Conservation (phyloP, 306 rosid genomes). For the Hylodesmum podocarpum region DNA sequence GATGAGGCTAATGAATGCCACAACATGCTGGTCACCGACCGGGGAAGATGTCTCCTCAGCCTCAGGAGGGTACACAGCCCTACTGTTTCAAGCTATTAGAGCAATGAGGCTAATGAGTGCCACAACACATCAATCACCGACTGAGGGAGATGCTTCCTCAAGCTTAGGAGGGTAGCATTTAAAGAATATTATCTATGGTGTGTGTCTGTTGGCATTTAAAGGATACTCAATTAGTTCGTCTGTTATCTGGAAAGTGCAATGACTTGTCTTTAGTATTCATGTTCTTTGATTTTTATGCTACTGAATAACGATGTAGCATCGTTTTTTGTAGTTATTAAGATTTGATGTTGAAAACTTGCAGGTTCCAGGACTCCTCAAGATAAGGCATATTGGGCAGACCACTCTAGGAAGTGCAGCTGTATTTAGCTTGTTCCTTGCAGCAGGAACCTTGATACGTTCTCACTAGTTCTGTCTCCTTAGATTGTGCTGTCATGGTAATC, state of each 20-base stretch:
- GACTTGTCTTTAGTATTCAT: not conserved
- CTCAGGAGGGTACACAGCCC: too few relatives aligned
- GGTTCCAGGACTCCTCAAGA: slow-evolving; percentile 52
- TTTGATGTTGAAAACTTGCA: slow-evolving; percentile 39
- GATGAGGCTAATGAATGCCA: too few relatives aligned
- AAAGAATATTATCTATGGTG: not conserved
- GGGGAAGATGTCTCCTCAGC: too few relatives aligned
- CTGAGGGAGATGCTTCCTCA: too few relatives aligned
- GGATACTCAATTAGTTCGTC: not conserved
- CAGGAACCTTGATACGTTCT: slow-evolving; percentile 54
- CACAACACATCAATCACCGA: too few relatives aligned
- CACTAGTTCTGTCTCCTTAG: slow-evolving; percentile 29
- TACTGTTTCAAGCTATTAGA: too few relatives aligned
- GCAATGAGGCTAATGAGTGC: too few relatives aligned
- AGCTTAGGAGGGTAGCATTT: too few relatives aligned
- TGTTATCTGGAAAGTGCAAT: not conserved
- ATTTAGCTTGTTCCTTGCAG: slow-evolving; percentile 53
- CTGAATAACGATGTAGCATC: slow-evolving; percentile 5
- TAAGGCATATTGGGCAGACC: slow-evolving; percentile 52
- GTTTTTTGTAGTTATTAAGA: not conserved
- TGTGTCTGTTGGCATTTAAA: not conserved
- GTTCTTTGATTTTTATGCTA: not conserved
- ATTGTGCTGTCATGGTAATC: slow-evolving; percentile 15
- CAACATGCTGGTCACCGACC: too few relatives aligned
- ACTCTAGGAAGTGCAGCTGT: slow-evolving; percentile 52